Evolutionary conservation across 768 basidiomycete genomes (phyloP), one percentile per base, ranked within the genome.

Genomic region (Russula ochroleuca): DNA sequence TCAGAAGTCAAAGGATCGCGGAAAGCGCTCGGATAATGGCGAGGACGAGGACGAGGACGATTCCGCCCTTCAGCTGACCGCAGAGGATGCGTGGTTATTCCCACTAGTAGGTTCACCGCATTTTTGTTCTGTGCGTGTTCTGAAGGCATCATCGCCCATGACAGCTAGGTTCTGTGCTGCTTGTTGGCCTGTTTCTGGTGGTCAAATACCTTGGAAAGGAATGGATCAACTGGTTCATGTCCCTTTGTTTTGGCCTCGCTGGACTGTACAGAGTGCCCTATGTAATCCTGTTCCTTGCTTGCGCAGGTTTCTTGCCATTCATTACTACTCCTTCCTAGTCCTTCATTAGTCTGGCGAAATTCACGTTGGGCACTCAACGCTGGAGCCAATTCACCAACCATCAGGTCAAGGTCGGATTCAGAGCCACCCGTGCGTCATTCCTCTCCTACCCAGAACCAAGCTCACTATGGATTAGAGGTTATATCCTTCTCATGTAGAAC

Each of bases 181-280:
- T 96, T 35, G 76, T 90, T 67, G 83, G 85, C 5, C 72, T 94
- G 65, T 94, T 88, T 69, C 65, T 81, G 59, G 73, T 89, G 31
- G 79, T 96, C 61, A 87, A 84, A 70, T 92, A 86, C 72, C 75
- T 89, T 57, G 91, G 92, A 37, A 84, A 82, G 68, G 84, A 85
- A 62, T 91, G 90, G 87, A 84, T 96, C 61, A 95, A 95, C 74
- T 82, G 81, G 80, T 68, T 94, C 6, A 76, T 96, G 25, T 86
- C 81, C 6, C 85, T 82, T 84, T 92, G 90, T 69, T 90, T 90
- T 67, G 80, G 86, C 25, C 37, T 89, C 31, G 80, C 80, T 5
- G 86, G 86, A 0, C 78, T 85, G 10, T 84, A 82, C 28, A 85
- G 84, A 66, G 83, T 89, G 28, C 87, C 87, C 83, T 85, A 82